A percentile compares a stretch with the other conserved stretches of the same genome.
These are phyloP conservation scores for Mycena filopes DNA, from an alignment of 768 basidiomycete genomes.

Conservation along the genomic window DNA sequence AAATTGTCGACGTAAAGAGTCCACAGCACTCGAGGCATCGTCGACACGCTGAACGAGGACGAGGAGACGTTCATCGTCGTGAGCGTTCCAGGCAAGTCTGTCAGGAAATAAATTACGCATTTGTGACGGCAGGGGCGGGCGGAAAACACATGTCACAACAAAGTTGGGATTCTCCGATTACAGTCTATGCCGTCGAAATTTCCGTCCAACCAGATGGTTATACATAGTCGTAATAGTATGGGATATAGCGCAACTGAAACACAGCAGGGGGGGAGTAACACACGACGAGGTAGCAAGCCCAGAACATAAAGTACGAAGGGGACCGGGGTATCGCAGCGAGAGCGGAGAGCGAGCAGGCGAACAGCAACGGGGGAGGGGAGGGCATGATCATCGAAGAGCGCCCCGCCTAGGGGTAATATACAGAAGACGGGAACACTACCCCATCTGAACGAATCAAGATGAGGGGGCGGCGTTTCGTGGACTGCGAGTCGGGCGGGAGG, in stretches of 20 bases:
- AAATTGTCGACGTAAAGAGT: constrained; percentile 68
- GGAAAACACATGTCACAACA: constrained; percentile 1
- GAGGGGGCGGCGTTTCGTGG: constrained; percentile 78
- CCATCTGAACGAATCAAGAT: constrained; percentile 87
- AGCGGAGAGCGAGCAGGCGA: constrained; percentile 27
- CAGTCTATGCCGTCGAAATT: constrained; percentile 1
- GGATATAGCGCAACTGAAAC: constrained; percentile 19
- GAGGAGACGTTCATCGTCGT: constrained; percentile 39
- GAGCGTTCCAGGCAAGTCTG: not conserved
- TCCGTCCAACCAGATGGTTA: constrained; percentile 21
- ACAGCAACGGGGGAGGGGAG: constrained; percentile 18
- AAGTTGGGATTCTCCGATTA: not conserved
- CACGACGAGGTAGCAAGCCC: constrained; percentile 15
- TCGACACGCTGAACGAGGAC: constrained; percentile 40
- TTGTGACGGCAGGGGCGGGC: too few relatives aligned
- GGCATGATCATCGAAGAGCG: constrained; percentile 57
- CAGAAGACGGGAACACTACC: constrained; percentile 86
- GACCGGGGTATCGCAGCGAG: not conserved
- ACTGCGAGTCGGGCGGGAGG: constrained; percentile 76
- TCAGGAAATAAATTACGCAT: too few relatives aligned
- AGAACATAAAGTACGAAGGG: constrained; percentile 14
- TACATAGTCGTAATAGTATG: constrained; percentile 12
- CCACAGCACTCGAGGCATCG: constrained; percentile 63
- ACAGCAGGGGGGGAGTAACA: constrained; percentile 15
- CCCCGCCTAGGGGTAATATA: constrained; percentile 89